Evolutionary conservation across 2,329 filamentous ascomycete genomes (phyloP).

Genomic region (Fusarium palustre): DNA sequence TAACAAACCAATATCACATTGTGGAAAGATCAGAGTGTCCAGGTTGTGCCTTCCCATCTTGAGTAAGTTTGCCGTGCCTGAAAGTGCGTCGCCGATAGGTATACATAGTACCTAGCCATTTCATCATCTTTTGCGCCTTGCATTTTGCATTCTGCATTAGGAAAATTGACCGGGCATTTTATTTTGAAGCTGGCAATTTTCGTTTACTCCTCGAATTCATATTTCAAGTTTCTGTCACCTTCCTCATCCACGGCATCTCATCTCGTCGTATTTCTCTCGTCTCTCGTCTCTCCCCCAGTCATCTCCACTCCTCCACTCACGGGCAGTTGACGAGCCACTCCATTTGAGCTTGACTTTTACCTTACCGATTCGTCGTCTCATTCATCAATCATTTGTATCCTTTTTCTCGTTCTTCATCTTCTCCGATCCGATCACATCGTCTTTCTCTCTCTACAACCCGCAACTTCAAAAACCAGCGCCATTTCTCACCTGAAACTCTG

Average conservation of each 20-base stretch:
- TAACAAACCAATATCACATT: background rate
- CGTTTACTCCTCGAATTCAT: background rate
- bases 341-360: slow-evolving; percentile 23
- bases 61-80: slow-evolving; percentile 6
- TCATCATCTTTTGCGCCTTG: slow-evolving; percentile 27
- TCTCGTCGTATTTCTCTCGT: background rate
- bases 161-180: background rate
- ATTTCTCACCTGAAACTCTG: background rate
- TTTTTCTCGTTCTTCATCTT: background rate
- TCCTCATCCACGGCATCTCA: background rate
- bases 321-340: slow-evolving; percentile 3
- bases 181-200: background rate
- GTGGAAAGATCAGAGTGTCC: background rate
- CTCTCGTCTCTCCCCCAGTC: slow-evolving; percentile 7
- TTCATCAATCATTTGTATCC: background rate
- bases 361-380: slow-evolving; percentile 12
- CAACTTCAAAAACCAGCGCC: background rate
- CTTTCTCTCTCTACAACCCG: background rate
- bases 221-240: background rate
- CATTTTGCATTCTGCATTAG: background rate
- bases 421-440: background rate
- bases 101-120: too few species aligned
- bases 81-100: slow-evolving; percentile 11
- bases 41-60: background rate
- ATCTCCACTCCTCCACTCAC: slow-evolving; percentile 44